Conservation (phyloP, 805 yeast genomes). For the Saturnispora gosingensis region DNA sequence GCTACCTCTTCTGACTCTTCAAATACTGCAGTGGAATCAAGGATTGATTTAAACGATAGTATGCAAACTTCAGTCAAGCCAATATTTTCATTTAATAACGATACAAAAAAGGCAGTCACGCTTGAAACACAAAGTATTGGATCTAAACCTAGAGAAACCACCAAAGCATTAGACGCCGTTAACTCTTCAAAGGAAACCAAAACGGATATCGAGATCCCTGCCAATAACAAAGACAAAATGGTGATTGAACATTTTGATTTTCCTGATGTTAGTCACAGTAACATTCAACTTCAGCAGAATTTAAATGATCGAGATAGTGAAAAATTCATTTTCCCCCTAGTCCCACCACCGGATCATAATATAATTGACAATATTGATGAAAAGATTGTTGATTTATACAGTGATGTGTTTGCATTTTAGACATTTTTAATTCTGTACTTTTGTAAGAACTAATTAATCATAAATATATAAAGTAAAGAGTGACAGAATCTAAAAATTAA, state of each 20-base stretch:
- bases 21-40: neutral
- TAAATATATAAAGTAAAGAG: neutral
- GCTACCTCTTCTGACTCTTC: neutral
- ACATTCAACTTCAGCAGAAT: neutral
- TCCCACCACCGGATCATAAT: neutral
- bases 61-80: neutral
- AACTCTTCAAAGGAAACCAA: neutral
- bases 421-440: neutral
- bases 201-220: neutral
- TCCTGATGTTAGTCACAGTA: constrained; percentile 6
- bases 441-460: too few species aligned
- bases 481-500: neutral
- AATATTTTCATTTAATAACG: neutral
- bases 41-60: neutral
- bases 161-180: neutral
- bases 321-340: constrained; percentile 1
- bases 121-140: neutral
- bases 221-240: neutral
- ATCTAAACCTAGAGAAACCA: neutral
- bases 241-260: constrained; percentile 5
- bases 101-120: neutral
- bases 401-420: constrained; percentile 2
- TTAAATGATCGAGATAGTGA: neutral
- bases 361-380: constrained; percentile 1
- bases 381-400: neutral